Conservation (phyloP, 305 asterid genomes). For the Stenogyne calaminthoides region DNA sequence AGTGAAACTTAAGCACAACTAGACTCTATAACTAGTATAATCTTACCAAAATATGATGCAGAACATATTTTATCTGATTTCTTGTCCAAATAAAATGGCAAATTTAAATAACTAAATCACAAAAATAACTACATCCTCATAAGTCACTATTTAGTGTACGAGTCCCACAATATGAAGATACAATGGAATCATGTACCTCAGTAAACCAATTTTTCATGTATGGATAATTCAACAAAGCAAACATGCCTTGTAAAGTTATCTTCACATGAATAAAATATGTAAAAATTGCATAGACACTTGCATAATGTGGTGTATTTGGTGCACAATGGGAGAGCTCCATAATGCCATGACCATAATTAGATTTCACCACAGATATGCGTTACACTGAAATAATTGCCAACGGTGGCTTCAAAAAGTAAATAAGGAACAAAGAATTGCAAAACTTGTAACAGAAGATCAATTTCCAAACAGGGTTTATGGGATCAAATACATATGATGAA, state of each 20-base stretch:
- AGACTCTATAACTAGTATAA: no score
- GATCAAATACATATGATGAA: neutral
- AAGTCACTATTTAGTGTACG: no score
- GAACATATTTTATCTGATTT: no score
- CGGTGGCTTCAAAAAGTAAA: neutral
- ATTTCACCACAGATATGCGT: slow-evolving; percentile 55
- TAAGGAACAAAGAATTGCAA: neutral
- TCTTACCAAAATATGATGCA: no score
- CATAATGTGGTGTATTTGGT: slow-evolving; percentile 94
- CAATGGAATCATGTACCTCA: neutral
- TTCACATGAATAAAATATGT: neutral
- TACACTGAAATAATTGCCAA: neutral
- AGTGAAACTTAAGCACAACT: no score
- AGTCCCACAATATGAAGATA: neutral
- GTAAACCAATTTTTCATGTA: neutral
- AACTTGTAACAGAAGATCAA: neutral
- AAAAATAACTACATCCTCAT: no score
- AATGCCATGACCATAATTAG: slow-evolving; percentile 96
- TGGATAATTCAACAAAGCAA: slow-evolving; percentile 13
- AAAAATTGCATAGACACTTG: slow-evolving; percentile 43
- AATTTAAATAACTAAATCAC: no score
- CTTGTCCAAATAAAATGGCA: no score
- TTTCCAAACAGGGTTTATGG: neutral
- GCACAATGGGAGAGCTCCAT: slow-evolving; percentile 98
- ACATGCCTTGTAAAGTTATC: slow-evolving; percentile 1